These are phyloP conservation scores for Claviceps pazoutovae DNA, from an alignment of 2,329 filamentous ascomycete species.

Conservation along the genomic window DNA sequence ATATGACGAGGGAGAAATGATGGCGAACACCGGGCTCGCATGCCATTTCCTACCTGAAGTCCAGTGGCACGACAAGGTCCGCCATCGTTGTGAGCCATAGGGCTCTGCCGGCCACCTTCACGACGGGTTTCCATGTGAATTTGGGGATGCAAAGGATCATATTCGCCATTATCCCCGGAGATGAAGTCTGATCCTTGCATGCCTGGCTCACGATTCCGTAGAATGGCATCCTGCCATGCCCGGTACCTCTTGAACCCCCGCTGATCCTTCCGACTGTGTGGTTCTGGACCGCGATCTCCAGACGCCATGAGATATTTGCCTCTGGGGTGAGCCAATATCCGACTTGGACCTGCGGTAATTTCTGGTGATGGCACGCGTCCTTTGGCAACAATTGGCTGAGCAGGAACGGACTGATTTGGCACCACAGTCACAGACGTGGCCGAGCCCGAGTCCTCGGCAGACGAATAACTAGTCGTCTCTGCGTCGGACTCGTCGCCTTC, in stretches of 20 bases:
- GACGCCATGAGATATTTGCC: constrained; percentile 11
- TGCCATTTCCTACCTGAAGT: constrained; percentile 3
- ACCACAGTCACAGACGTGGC: constrained; percentile 8
- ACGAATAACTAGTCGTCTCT: constrained; percentile 20
- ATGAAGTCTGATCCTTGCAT: constrained; percentile 9
- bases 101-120: constrained; percentile 2
- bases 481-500: constrained; percentile 32
- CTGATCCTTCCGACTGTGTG: constrained; percentile 21
- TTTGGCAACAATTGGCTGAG: not conserved
- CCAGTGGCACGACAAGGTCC: constrained; percentile 1
- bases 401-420: constrained; percentile 5
- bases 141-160: constrained; percentile 2
- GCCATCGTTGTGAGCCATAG: constrained; percentile 1
- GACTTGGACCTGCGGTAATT: not conserved
- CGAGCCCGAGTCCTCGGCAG: constrained; percentile 15
- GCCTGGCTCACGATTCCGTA: constrained; percentile 15
- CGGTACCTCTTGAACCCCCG: constrained; percentile 34
- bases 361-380: constrained; percentile 3
- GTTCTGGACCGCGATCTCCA: constrained; percentile 5
- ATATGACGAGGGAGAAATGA: not conserved
- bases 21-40: constrained; percentile 3
- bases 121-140: constrained; percentile 1
- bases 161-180: constrained; percentile 5
- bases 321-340: constrained; percentile 4
- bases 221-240: constrained; percentile 27